Evolutionary conservation across 441 rosid species (phyloP).

Genomic region (Populus hybrid): DNA sequence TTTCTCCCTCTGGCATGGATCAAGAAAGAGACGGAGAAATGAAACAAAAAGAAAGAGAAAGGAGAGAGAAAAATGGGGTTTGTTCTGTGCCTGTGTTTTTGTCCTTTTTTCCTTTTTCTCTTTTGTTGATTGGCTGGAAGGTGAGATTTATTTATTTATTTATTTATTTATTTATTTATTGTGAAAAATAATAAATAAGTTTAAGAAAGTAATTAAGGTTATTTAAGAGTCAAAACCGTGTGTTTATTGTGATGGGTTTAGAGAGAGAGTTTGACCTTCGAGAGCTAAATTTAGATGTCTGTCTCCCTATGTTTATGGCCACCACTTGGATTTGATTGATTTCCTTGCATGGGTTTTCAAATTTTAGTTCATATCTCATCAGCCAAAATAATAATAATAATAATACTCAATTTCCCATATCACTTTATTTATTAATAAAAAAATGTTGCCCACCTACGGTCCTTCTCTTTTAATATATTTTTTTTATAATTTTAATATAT

Average conservation of each 20-base stretch:
- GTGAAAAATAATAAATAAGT: slow-evolving; percentile 2
- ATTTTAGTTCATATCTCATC: slow-evolving; percentile 7
- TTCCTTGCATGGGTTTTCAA: background rate
- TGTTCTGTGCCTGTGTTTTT: slow-evolving; percentile 13
- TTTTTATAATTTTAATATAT: too few relatives aligned
- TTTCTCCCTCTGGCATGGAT: slow-evolving; percentile 24
- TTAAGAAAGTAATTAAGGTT: slow-evolving; percentile 2
- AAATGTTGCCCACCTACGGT: too few relatives aligned
- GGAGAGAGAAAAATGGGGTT: slow-evolving; percentile 35
- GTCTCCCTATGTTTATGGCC: slow-evolving; percentile 39
- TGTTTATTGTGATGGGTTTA: slow-evolving; percentile 1
- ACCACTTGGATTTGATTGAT: slow-evolving; percentile 23
- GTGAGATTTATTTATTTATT: background rate
- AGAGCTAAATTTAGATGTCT: slow-evolving; percentile 38
- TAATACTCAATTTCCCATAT: background rate
- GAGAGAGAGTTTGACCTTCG: slow-evolving; percentile 13
- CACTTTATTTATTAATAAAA: background rate
- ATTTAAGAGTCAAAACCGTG: slow-evolving; percentile 39
- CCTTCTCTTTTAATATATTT: too few relatives aligned
- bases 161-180: slow-evolving; percentile 7
- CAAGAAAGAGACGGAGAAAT: slow-evolving; percentile 33
- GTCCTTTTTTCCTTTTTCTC: slow-evolving; percentile 1
- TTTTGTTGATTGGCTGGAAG: too few relatives aligned
- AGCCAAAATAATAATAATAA: too few relatives aligned
- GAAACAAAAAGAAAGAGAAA: slow-evolving; percentile 16